A percentile compares a stretch with the other conserved stretches of the same genome.
These are phyloP conservation scores for Gonium pectorale DNA, from an alignment of 139 green algal genomes.

Conservation along the genomic window DNA sequence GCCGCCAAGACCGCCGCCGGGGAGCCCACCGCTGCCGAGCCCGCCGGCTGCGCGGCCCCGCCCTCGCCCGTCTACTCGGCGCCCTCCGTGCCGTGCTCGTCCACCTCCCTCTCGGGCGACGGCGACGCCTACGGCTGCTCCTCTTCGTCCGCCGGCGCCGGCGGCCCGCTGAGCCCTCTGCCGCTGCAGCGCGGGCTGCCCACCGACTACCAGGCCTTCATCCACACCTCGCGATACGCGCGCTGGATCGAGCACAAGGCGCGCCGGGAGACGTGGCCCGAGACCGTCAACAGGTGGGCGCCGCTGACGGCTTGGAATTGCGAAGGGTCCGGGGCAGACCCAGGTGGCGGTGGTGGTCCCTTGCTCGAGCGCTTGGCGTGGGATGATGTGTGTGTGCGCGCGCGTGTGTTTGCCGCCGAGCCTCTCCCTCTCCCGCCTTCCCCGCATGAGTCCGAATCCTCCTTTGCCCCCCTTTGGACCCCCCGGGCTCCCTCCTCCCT, in stretches of 20 bases:
- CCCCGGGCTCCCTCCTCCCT: too few relatives aligned
- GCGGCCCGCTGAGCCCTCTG: neutral
- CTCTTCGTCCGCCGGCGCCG: too few relatives aligned
- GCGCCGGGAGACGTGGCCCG: slow-evolving; percentile 57
- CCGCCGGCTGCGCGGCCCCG: neutral
- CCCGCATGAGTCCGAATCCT: too few relatives aligned
- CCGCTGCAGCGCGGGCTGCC: slow-evolving; percentile 5
- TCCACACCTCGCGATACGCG: slow-evolving; percentile 61
- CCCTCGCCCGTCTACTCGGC: neutral
- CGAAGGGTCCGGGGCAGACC: too few relatives aligned
- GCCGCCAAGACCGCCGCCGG: neutral
- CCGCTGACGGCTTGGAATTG: neutral
- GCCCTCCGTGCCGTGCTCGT: neutral
- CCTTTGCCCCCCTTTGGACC: too few relatives aligned
- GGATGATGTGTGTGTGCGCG: too few relatives aligned
- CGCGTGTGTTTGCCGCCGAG: too few relatives aligned
- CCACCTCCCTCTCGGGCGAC: neutral
- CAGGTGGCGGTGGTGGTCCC: too few relatives aligned
- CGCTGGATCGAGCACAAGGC: slow-evolving; percentile 49
- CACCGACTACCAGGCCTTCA: slow-evolving; percentile 59
- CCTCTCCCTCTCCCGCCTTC: too few relatives aligned
- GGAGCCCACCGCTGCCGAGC: neutral
- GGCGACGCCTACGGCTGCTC: too few relatives aligned
- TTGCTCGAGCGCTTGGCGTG: too few relatives aligned
- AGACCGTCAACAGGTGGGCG: slow-evolving; percentile 55